phyloP scores from a whole-genome alignment of 1,139 yeast genomes.

The Geotrichum reessii region DNA sequence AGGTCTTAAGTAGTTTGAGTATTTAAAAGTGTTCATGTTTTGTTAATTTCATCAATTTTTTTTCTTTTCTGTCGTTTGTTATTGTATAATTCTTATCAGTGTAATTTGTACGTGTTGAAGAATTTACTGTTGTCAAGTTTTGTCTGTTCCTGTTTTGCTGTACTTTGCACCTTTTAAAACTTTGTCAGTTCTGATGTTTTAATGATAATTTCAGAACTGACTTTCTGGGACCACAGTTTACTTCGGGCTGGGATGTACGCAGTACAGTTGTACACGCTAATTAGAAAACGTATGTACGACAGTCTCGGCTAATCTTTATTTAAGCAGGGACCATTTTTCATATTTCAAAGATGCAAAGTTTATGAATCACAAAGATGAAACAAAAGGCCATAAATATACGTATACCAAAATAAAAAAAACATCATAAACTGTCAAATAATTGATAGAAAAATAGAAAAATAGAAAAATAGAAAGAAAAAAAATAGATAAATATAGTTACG shows the following conservation, averaged over 20 bases:
- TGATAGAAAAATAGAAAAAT: no score
- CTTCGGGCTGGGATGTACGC: not conserved
- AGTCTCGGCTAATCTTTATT: no score
- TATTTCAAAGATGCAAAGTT: no score
- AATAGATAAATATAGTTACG: no score
- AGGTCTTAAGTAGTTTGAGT: conserved; percentile 1
- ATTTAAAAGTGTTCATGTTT: not conserved
- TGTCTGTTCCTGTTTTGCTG: not conserved
- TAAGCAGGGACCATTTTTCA: no score
- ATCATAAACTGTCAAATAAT: no score
- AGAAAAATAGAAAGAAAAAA: no score
- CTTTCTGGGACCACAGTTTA: not conserved
- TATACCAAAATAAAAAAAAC: no score
- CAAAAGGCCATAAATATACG: no score
- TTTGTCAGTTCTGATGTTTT: not conserved
- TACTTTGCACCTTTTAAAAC: no score
- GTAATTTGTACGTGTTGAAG: not conserved
- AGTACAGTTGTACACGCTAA: not conserved
- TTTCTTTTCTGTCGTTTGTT: not conserved
- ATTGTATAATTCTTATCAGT: not conserved
- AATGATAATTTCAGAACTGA: no score
- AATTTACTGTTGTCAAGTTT: not conserved
- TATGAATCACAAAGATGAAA: no score
- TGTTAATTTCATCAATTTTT: conserved; percentile 1
- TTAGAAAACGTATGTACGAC: not conserved